Evolutionary conservation across 139 green algal genomes (phyloP).

Genomic region (Tetraselmis striata): DNA sequence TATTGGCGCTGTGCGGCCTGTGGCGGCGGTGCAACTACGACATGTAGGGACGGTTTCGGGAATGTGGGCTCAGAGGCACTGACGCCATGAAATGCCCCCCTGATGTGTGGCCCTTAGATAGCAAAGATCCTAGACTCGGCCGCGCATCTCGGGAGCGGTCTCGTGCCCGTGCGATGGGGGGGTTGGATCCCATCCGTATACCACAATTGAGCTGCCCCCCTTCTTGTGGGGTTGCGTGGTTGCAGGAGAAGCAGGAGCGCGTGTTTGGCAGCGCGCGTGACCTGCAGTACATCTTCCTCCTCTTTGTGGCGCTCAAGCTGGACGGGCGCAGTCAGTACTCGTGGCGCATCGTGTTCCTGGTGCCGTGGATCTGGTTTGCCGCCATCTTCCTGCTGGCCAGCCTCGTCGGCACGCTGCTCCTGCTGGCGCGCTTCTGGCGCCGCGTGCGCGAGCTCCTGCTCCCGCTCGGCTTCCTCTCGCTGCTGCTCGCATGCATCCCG

Average conservation of each 20-base stretch:
- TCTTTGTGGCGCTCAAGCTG: slow-evolving; percentile 48
- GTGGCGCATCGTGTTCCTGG: slow-evolving; percentile 53
- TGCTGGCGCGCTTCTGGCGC: slow-evolving; percentile 29
- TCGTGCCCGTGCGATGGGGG: too few species aligned
- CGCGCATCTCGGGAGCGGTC: too few species aligned
- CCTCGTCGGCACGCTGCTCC: slow-evolving; percentile 30
- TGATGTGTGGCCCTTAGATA: too few species aligned
- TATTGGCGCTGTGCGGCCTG: too few species aligned
- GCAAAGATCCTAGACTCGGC: too few species aligned
- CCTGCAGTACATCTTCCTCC: slow-evolving; percentile 43
- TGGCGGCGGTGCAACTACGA: too few species aligned
- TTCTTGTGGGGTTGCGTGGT: too few species aligned
- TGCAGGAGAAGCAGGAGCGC: slow-evolving; percentile 28
- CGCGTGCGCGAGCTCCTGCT: slow-evolving; percentile 34
- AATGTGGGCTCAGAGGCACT: too few species aligned
- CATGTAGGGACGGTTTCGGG: too few species aligned
- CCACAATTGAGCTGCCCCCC: too few species aligned
- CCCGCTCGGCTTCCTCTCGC: slow-evolving; percentile 35
- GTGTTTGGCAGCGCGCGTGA: slow-evolving; percentile 38
- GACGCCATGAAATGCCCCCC: too few species aligned
- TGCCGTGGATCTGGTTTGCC: slow-evolving; percentile 55
- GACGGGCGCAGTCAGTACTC: slow-evolving; percentile 35
- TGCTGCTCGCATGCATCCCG: slow-evolving; percentile 27
- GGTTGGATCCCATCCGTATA: too few species aligned
- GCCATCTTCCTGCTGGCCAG: slow-evolving; percentile 32